These are phyloP conservation scores for Brassica balearica DNA, from an alignment of 441 rosid species.

Conservation along the genomic window DNA sequence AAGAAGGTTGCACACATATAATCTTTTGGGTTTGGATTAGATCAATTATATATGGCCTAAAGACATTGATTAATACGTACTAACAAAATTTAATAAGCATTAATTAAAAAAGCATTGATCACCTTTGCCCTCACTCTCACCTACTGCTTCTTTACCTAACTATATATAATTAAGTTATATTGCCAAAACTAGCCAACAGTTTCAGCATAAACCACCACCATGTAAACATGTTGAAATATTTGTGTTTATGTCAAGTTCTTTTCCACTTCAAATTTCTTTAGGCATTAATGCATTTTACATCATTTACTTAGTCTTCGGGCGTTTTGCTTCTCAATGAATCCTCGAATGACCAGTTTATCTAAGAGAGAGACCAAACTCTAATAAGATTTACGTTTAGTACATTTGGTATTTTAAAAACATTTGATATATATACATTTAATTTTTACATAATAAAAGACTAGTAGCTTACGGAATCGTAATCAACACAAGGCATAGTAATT, in stretches of 20 bases:
- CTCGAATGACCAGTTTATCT: no score
- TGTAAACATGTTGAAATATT: constrained; percentile 9
- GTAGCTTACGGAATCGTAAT: constrained; percentile 7
- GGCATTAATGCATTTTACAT: neutral
- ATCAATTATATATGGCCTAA: constrained; percentile 31
- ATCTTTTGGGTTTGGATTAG: constrained; percentile 22
- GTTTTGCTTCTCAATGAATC: no score
- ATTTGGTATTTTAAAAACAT: no score
- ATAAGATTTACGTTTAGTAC: no score
- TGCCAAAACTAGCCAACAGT: constrained; percentile 22
- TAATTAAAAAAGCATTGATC: constrained; percentile 19
- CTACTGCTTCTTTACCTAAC: constrained; percentile 27
- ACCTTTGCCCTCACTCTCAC: constrained; percentile 24
- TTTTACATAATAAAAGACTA: neutral
- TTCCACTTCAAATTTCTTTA: neutral
- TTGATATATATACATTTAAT: neutral
- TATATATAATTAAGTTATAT: constrained; percentile 4
- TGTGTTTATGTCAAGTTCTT: neutral
- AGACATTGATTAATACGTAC: constrained; percentile 37
- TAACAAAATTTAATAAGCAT: neutral
- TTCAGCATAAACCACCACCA: constrained; percentile 30
- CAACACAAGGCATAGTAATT: neutral
- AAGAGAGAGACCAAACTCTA: no score
- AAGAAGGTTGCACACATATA: constrained; percentile 29
- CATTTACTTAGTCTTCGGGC: constrained; percentile 2